Evolutionary conservation across 208 protist species (phyloP).

Genomic region (Naegleria lovaniensis): DNA sequence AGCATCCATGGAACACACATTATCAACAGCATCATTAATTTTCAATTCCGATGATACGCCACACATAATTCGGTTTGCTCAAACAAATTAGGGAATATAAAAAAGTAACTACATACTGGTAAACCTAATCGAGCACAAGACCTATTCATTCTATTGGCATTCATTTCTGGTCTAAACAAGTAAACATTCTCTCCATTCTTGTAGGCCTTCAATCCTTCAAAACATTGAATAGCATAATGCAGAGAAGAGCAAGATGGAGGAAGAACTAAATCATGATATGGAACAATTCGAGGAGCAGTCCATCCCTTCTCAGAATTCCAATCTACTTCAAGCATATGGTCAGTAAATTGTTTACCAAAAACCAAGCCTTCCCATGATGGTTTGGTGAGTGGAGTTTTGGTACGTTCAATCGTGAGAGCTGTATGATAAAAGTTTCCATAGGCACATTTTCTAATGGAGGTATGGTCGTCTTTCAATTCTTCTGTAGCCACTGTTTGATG

Average conservation of each 20-base stretch:
- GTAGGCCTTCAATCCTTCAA: conserved; percentile 98
- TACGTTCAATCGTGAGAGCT: not conserved
- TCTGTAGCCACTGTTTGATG: not conserved
- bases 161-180: conserved; percentile 92
- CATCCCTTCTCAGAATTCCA: conserved; percentile 59
- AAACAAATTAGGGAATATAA: too few relatives aligned
- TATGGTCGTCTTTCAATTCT: not conserved
- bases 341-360: conserved; percentile 66
- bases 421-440: not conserved
- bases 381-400: not conserved
- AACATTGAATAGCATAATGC: conserved; percentile 80
- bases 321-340: conserved; percentile 66
- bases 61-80: too few relatives aligned
- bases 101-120: conserved; percentile 54
- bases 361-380: conserved; percentile 35
- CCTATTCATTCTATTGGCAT: conserved; percentile 75
- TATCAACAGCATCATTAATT: too few relatives aligned
- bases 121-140: conserved; percentile 79
- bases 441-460: not conserved
- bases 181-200: conserved; percentile 58
- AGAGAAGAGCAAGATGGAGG: conserved; percentile 54
- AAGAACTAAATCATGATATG: conserved; percentile 52
- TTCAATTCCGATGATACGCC: too few relatives aligned
- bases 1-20: too few relatives aligned
- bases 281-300: conserved; percentile 55